Evolutionary conservation across 768 basidiomycete genomes (phyloP), one percentile per base, ranked within the genome.

Genomic region (Amanita rubescens): DNA sequence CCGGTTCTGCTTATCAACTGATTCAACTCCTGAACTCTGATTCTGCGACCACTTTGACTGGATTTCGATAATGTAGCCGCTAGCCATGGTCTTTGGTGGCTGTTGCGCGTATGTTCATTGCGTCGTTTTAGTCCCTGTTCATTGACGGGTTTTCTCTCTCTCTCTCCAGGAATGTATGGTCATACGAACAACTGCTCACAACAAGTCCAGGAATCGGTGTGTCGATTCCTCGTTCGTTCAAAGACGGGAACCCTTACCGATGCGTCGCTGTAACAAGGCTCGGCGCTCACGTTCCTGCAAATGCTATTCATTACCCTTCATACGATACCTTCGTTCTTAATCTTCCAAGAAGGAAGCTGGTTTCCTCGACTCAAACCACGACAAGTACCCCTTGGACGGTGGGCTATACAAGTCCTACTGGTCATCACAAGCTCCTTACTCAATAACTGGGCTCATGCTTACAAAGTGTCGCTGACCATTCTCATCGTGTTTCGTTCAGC

Each of bases 401-500:
- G 90, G 90, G 71, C 76, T 1, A 56, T 81, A 0, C 90, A 91
- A 64, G 90, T 91, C 0, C 60, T 83, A 20, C 73, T 90, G 15
- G 72, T 88, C 53, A 78, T 82, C 3, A 72, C 77, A 11, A 80
- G 85, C 33, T 83, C 84, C 14, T 65, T 91, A 48, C 64, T 94
- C 59, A 91, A 91, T 64, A 92, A 90, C 64, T 85, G 82, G 80
- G 87, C 84, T 1, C 90, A 84, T 62, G 83, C 82, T 0, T 88
- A 80, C 64, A 71, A 82, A 45, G 84, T 92, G 0, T 90, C 89
- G 3, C 70, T 91, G 43, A 81, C 87, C 1, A 69, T 94, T 3
- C 80, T 90, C 58, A 92, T 94, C 58, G 82, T 94, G 24, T 90
- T 92, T 65, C 81, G 91, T 34, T 90, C 88, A 48, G 89, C 87